These are phyloP conservation scores for Aegilops longissima DNA, from an alignment of 176 grass and related monocot genomes.

Conservation along the genomic window DNA sequence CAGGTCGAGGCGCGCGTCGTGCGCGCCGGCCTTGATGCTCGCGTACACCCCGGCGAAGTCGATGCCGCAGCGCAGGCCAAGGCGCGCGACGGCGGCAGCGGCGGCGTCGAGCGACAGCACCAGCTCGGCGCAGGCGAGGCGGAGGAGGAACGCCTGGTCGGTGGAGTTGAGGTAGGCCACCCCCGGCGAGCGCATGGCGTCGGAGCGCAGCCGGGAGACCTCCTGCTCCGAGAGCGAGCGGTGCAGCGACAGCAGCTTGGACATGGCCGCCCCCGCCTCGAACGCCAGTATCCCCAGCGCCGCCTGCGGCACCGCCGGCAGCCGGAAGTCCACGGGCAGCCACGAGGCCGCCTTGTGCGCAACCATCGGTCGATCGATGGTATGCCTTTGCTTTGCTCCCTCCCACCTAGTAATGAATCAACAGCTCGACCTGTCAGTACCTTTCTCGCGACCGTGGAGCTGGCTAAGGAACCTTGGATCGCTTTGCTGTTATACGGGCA, in stretches of 20 bases:
- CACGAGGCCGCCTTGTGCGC: slow-evolving; percentile 46
- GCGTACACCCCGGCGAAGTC: slow-evolving; percentile 59
- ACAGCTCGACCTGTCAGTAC: not conserved
- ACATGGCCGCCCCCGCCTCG: slow-evolving; percentile 78
- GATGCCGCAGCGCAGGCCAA: slow-evolving; percentile 59
- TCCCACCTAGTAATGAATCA: not conserved
- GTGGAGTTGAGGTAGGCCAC: slow-evolving; percentile 85
- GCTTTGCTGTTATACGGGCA: not conserved
- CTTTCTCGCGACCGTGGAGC: not conserved
- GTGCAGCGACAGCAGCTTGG: slow-evolving; percentile 80
- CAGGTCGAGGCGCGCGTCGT: slow-evolving; percentile 42
- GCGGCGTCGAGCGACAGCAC: slow-evolving; percentile 59
- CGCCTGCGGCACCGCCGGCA: slow-evolving; percentile 41
- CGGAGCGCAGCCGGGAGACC: slow-evolving; percentile 55
- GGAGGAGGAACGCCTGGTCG: slow-evolving; percentile 78
- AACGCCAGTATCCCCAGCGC: slow-evolving; percentile 83
- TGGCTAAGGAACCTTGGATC: not conserved
- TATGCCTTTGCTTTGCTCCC: not conserved
- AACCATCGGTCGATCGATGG: slow-evolving; percentile 44
- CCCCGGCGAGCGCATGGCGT: slow-evolving; percentile 75
- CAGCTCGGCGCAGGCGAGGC: slow-evolving; percentile 77
- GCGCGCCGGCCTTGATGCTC: slow-evolving; percentile 45
- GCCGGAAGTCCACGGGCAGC: slow-evolving; percentile 47
- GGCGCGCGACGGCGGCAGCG: slow-evolving; percentile 52
- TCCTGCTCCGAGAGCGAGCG: slow-evolving; percentile 64